Percentiles rank a stretch among this genome's conserved stretches.
Conservation (phyloP, 257 asterid species). For the Nicotiana tabacum region DNA sequence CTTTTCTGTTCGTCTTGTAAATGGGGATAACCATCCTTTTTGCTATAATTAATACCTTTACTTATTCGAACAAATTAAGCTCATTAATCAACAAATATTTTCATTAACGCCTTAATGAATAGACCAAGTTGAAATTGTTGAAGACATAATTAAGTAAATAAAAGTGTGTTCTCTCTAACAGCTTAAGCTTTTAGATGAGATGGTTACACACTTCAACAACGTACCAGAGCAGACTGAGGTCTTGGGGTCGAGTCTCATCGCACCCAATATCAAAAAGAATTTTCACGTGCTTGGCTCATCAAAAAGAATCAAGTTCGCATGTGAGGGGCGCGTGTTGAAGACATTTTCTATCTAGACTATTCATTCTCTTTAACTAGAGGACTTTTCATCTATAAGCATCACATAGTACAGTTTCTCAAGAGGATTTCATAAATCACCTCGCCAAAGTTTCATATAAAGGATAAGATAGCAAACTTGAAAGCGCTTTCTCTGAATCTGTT, state of each 20-base stretch:
- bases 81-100: not conserved
- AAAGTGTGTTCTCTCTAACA: too few relatives aligned
- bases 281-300: too few relatives aligned
- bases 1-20: not conserved
- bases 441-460: constrained; percentile 56
- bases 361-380: constrained; percentile 7
- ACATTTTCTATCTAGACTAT: not conserved
- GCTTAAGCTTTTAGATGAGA: too few relatives aligned
- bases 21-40: not conserved
- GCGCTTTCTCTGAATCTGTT: constrained; percentile 73
- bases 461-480: constrained; percentile 63
- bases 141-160: too few relatives aligned
- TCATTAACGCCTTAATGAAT: not conserved
- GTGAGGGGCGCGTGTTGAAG: too few relatives aligned
- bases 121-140: not conserved
- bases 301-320: too few relatives aligned
- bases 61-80: not conserved
- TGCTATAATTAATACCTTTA: not conserved
- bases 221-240: too few relatives aligned
- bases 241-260: too few relatives aligned
- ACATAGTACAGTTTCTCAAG: not conserved
- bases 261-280: too few relatives aligned
- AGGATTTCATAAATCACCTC: constrained; percentile 47
- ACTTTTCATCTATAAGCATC: not conserved
- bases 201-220: too few relatives aligned